Evolutionary conservation across 306 rosid genomes (phyloP), one percentile per base, ranked within the genome.

Genomic region (Arachis hypogaea): DNA sequence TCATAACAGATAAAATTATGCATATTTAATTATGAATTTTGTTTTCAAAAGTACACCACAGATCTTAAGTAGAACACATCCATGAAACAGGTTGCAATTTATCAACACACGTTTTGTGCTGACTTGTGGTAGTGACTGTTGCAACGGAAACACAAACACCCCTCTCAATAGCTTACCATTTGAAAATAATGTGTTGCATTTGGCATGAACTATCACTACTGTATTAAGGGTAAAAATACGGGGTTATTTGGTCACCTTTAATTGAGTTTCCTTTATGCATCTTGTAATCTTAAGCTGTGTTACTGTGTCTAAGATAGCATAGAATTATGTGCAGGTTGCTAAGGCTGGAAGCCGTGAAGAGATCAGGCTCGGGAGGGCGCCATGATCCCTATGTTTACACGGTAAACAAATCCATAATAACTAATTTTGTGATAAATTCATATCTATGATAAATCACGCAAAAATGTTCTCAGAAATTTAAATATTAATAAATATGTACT

Each of bases 361-460:
- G 93, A 86, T 64, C 88, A 28, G 93, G 93, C 40, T 83, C 88
- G 1, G 93, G 93, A 2, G 93, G 93, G 69, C 90, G 93, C 56
- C 88, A 80, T 0, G 90, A 86, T 74, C 93, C 93, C 63, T 88
- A 74, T 59, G 73, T 84, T 80, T 88, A 88, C 85, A 69, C 49
- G 87, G 93, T 88, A 77, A 18, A 28, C 22, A 36, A 62, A n/a
- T 50, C 51, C 22, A 54, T 42, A 33, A 33, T 33, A 33, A 33
- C 38, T 33, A 33, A 4, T 33, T 33, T 33, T 33, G 38, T 22
- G 28, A 22, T 22, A 22, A 22, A 22, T 22, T 22, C 28, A 22
- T 22, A 22, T 22, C 28, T 22, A 22, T 22, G 28, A 22, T 22
- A 22, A 22, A 22, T 22, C 28, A 22, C 28, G 28, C 28, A 1